Base-by-base conservation (phyloP, 208 protist species). In the Acanthamoeba healyi region DNA sequence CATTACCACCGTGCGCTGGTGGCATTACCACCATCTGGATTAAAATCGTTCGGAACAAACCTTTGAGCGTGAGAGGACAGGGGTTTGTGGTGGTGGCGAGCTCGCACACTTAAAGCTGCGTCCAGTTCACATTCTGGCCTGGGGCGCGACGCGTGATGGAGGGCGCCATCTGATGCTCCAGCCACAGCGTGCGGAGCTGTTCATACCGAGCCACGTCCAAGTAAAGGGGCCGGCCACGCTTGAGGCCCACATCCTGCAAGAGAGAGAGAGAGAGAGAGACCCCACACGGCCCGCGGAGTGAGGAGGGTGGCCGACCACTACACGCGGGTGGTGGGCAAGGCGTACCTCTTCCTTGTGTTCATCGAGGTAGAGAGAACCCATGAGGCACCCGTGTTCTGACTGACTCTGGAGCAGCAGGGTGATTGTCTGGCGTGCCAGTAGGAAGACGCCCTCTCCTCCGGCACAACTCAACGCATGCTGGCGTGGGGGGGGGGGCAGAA, bases 321-420 rank as follows among this genome's bases (percentile, higher is more conserved):
- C 12, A 49, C 7, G 4, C 12, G 44, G 44, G 44, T 49, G 44
- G 63, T 38, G 63, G 24, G 38, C 3, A 36, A 61, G 54, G 4
- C 15, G 54, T 74, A 51, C 72, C 81, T 89, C 81, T 29, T 89
- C 81, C 54, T 65, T 65, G 81, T 89, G 81, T 4, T 58, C 44
- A 29, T 89, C 81, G 34, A 89, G 81, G 81, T 89, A 89, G 46
- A 65, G 81, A 32, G 81, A 89, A 29, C 29, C 34, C 51, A 67
- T 40, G 19, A 82, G 72, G 38, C 44, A 89, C 3, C 51, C 54
- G 34, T 65, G 51, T 49, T 89, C 81, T 2, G 54, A 22, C 32
- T 65, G 42, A 24, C 34, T 38, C 24, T 65, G 81, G 46, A 89
- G 81, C 49, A 89, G 36, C 6, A 89, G 51, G 19, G 54, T 65